A percentile compares a stretch with the other conserved stretches of the same genome.
phyloP scores from a whole-genome alignment of 108 stramenopile species.

The Nitzschia inconspicua region DNA sequence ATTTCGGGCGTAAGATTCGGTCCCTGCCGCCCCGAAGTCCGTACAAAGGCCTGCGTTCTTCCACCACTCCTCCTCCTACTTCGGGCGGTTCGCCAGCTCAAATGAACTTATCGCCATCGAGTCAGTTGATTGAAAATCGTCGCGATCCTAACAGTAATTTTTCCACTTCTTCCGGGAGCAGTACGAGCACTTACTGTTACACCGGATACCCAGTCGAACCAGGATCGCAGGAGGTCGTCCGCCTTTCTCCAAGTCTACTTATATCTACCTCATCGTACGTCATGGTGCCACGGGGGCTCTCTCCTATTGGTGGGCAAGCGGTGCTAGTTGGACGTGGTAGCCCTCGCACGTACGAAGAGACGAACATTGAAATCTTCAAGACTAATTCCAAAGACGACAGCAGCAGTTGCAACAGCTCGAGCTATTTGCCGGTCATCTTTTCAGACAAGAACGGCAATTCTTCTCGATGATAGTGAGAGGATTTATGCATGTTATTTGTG shows the following conservation, averaged over 20 bases:
- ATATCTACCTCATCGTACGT: too few species aligned
- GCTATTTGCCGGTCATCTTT: slow-evolving; percentile 3
- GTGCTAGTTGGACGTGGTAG: background rate
- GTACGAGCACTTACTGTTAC: background rate
- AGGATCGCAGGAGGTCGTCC: slow-evolving; percentile 11
- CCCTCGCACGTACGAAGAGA: slow-evolving; percentile 26
- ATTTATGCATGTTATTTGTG: background rate
- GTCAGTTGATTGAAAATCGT: slow-evolving; percentile 27
- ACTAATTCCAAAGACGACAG: slow-evolving; percentile 27
- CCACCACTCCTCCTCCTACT: slow-evolving; percentile 21
- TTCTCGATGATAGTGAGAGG: background rate
- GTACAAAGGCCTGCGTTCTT: slow-evolving; percentile 13
- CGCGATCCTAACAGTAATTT: slow-evolving; percentile 12
- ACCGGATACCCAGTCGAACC: background rate
- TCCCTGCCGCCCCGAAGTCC: slow-evolving; percentile 40
- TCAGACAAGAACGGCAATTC: slow-evolving; percentile 4
- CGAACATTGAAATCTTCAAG: slow-evolving; percentile 34
- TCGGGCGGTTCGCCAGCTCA: slow-evolving; percentile 15
- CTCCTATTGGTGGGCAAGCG: slow-evolving; percentile 9
- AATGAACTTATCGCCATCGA: slow-evolving; percentile 28
- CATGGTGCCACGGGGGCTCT: slow-evolving; percentile 9
- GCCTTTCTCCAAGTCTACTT: slow-evolving; percentile 17
- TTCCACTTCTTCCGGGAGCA: slow-evolving; percentile 12
- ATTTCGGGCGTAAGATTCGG: slow-evolving; percentile 19
- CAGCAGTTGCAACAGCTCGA: background rate